Base-by-base conservation (phyloP, 2,329 filamentous ascomycete species). In the Trichophyton mentagrophytes region DNA sequence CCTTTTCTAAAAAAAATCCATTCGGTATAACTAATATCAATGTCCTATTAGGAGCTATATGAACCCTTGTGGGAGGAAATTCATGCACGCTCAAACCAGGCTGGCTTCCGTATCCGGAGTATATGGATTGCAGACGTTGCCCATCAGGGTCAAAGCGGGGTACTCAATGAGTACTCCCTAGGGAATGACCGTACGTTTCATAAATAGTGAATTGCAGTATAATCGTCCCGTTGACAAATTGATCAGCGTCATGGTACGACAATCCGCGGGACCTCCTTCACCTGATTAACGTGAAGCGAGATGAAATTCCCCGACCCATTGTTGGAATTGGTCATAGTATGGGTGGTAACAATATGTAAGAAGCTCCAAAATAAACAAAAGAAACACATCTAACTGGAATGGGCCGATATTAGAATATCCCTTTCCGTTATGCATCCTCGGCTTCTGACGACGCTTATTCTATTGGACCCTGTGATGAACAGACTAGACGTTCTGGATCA, bases 101-200 rank as follows among this genome's bases (percentile, higher is more conserved):
- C 79, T 61, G 85, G 84, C 17, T 82, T 95, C 67, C 79, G 80
- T 1, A 89, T 97, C 67, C 83, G 89, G 61, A 79, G 82, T 64
- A 91, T 97, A 66, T 96, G 89, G 88, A 93, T 96, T 67, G 85
- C 89, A 64, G 92, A 97, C 74, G 83, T 88, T n/a, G 85, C 89
- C 33, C 86, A 90, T 70, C 89, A 96, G 76, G 91, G 91, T 40
- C 79, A 83, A 67, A 95, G 88, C 70, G 84, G 87, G 44, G 77
- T 88, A 9, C 70, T 95, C 47, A 97, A 96, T 71, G 87, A 91
- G 73, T 71, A 79, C 46, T 78, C 80, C 9, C 76, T 95, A 1
- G 92, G 91, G 61, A 88, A 96, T 71, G 91, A 97, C 72, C 90
- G 88, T 90, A 77, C 65, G 85, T 74, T 38, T 44, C 3, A 22